These are phyloP conservation scores for Myriosclerotinia curreyana DNA, from an alignment of 2,329 filamentous ascomycete species.

Conservation along the genomic window DNA sequence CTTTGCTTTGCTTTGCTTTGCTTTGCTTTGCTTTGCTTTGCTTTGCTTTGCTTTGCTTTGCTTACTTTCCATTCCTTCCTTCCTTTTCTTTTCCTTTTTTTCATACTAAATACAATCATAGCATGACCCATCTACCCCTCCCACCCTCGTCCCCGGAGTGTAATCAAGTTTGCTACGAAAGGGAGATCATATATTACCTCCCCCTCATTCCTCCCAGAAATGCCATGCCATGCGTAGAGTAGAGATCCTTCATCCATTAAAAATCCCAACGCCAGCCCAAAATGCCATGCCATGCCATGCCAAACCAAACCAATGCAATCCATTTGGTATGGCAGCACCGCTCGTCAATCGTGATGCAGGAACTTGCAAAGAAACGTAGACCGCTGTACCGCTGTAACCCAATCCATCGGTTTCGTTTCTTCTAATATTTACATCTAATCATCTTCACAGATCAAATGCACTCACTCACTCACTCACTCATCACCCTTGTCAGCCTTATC, in stretches of 20 bases:
- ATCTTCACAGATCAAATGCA: neutral
- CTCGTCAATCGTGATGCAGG: neutral
- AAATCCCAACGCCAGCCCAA: too few species aligned
- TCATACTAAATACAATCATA: neutral
- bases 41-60: too few species aligned
- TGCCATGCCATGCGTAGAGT: neutral
- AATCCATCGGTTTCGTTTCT: neutral
- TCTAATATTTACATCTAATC: neutral
- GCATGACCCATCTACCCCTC: neutral
- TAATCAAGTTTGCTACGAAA: neutral
- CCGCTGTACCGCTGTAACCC: neutral
- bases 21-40: too few species aligned
- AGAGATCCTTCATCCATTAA: neutral
- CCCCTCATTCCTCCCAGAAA: too few species aligned
- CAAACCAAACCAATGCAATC: neutral
- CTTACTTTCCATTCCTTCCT: neutral
- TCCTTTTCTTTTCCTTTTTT: neutral
- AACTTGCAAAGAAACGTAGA: neutral
- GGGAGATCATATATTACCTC: neutral
- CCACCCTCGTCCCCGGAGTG: too few species aligned
- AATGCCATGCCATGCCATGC: too few species aligned
- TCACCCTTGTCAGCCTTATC: slow-evolving; percentile 24
- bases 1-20: too few species aligned
- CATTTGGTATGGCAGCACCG: neutral
- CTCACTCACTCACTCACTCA: slow-evolving; percentile 27